phyloP scores from a whole-genome alignment of 495 filamentous ascomycete genomes.

The Daldinia childiae region DNA sequence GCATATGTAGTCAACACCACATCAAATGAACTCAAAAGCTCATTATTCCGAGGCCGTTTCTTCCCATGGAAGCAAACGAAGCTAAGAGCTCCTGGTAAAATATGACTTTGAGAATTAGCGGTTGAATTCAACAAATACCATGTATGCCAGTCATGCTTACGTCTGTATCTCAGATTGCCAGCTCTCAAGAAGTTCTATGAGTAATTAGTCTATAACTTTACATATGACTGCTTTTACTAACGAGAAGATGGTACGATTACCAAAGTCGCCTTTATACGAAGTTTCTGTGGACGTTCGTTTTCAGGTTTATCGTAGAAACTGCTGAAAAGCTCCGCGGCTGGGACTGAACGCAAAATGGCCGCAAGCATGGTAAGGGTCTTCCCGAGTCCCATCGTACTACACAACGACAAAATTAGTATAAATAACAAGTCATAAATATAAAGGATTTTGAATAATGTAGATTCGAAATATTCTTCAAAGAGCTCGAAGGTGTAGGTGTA shows the following conservation, averaged over 20 bases:
- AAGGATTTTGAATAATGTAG: neutral
- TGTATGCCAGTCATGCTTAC: neutral
- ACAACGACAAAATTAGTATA: neutral
- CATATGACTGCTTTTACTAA: neutral
- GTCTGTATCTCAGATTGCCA: constrained; percentile 2
- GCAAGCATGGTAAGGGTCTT: neutral
- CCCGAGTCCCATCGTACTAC: neutral
- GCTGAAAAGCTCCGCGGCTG: neutral
- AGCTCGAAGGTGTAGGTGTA: no score
- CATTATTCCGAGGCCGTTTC: neutral
- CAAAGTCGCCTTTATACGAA: neutral
- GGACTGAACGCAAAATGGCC: neutral
- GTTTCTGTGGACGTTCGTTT: neutral
- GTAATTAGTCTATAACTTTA: neutral
- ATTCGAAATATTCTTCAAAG: no score
- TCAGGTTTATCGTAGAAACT: neutral
- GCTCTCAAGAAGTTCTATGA: neutral
- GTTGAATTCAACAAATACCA: neutral
- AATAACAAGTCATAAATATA: neutral
- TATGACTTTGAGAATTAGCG: neutral
- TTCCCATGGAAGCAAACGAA: neutral
- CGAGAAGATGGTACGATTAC: neutral
- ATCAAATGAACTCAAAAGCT: neutral
- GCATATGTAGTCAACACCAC: neutral
- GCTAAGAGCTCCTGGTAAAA: neutral